phyloP scores from a whole-genome alignment of 805 yeast species.

The Starmerella gropengiesseri region DNA sequence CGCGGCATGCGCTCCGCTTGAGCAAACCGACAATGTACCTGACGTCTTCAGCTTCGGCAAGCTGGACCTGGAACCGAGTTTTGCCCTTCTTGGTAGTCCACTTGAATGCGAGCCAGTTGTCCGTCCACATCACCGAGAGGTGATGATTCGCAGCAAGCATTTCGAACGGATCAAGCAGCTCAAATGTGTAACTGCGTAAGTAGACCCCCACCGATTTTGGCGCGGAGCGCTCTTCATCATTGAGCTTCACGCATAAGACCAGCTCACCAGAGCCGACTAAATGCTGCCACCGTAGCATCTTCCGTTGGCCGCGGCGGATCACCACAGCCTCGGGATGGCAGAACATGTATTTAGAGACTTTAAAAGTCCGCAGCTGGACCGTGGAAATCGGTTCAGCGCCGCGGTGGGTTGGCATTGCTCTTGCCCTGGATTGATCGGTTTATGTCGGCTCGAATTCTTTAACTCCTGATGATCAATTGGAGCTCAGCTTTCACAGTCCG shows the following conservation, averaged over 20 bases:
- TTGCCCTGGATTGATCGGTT: too few species aligned
- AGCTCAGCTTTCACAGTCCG: too few species aligned
- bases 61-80: conserved; percentile 11
- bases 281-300: conserved; percentile 16
- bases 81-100: conserved; percentile 13
- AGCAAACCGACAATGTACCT: background rate
- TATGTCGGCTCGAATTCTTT: too few species aligned
- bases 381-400: too few species aligned
- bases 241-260: background rate
- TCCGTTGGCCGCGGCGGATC: background rate
- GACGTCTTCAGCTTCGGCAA: background rate
- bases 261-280: conserved; percentile 7
- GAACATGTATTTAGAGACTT: conserved; percentile 10
- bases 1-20: background rate
- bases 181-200: conserved; percentile 2
- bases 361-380: too few species aligned
- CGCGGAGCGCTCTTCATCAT: too few species aligned
- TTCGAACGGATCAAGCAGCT: background rate
- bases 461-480: too few species aligned
- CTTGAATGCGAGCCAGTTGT: conserved; percentile 7
- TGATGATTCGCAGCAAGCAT: background rate
- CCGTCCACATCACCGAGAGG: background rate
- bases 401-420: too few species aligned
- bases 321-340: conserved; percentile 16
- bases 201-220: background rate